Base-by-base conservation (phyloP, 805 yeast genomes). In the Candida caryicola region DNA sequence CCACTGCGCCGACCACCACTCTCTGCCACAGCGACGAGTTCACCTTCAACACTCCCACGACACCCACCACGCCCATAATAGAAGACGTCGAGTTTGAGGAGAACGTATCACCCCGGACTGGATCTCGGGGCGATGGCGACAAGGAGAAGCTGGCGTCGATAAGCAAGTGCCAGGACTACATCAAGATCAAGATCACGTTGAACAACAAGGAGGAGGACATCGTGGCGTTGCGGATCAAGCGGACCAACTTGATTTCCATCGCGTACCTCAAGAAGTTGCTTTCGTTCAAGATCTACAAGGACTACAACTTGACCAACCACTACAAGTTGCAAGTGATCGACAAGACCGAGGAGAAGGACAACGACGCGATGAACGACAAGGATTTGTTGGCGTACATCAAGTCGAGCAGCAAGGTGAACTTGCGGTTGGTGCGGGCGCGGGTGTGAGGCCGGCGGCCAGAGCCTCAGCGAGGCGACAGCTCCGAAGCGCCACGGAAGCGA, bases 251-350 rank as follows among this genome's bases (percentile, higher is more conserved):
- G n/a, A 42, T 45, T 5, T 51, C 63, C 3, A 46, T 62, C 5
- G 49, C 37, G 3, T 48, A 56, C 40, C 45, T 62, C 36, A 63
- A 63, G 43, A 55, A 50, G 42, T 35, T 56, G 27, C 36, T 63
- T 5, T 51, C 57, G 29, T 47, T 42, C 44, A 62, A 62, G 45
- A 55, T 63, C 25, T 63, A 60, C 42, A 59, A 57, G 31, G 66
- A 63, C 37, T 48, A 44, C 31, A 54, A 50, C 31, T 47, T 60
- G 33, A 50, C 47, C 13, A 44, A 49, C 35, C 66, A 59, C 37
- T 63, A 61, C 43, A 50, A 43, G 15, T 51, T 62, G 31, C 44
- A 44, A 26, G 44, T 46, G 5, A 39, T 43, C 12, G 44, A 45
- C 14, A 49, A 41, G 29, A 14, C 17, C 5, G 40, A 35, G 19